A percentile compares a stretch with the other conserved stretches of the same genome.
phyloP scores from a whole-genome alignment of 805 yeast genomes.

The Kodamaea hsintzibuensis region DNA sequence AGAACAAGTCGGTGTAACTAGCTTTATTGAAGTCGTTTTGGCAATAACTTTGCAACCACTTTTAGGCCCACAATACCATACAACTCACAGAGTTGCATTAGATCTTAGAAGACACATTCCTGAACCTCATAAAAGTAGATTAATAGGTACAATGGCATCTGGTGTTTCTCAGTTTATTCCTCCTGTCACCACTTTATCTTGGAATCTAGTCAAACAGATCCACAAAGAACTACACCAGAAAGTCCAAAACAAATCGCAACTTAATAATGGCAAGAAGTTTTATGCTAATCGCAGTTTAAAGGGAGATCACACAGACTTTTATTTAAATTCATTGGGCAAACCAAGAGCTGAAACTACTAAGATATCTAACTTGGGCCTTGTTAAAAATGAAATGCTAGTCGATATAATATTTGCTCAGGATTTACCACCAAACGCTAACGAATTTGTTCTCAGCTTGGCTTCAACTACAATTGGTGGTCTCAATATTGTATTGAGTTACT shows the following conservation, averaged over 20 bases:
- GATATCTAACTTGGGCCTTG: slow-evolving; percentile 39
- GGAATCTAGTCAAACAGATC: slow-evolving; percentile 33
- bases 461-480: slow-evolving; percentile 33
- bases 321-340: slow-evolving; percentile 22
- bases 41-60: slow-evolving; percentile 31
- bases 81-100: slow-evolving; percentile 31
- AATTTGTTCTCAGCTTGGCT: slow-evolving; percentile 32
- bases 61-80: slow-evolving; percentile 24
- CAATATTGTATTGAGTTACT: slow-evolving; percentile 33
- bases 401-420: slow-evolving; percentile 40
- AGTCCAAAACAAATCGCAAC: slow-evolving; percentile 10
- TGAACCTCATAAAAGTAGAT: slow-evolving; percentile 15
- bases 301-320: slow-evolving; percentile 21
- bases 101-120: slow-evolving; percentile 31
- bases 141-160: slow-evolving; percentile 34
- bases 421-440: slow-evolving; percentile 32
- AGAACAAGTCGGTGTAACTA: slow-evolving; percentile 32
- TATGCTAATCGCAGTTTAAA: slow-evolving; percentile 22
- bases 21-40: slow-evolving; percentile 27
- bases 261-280: slow-evolving; percentile 24
- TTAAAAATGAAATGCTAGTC: slow-evolving; percentile 25
- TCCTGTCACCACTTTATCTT: slow-evolving; percentile 30
- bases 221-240: slow-evolving; percentile 16
- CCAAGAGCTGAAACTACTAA: slow-evolving; percentile 34
- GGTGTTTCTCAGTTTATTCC: slow-evolving; percentile 33